Percentiles rank a stretch among this genome's conserved stretches.
phyloP scores from a whole-genome alignment of 2,329 filamentous ascomycete genomes.

The Xylaria sp. region DNA sequence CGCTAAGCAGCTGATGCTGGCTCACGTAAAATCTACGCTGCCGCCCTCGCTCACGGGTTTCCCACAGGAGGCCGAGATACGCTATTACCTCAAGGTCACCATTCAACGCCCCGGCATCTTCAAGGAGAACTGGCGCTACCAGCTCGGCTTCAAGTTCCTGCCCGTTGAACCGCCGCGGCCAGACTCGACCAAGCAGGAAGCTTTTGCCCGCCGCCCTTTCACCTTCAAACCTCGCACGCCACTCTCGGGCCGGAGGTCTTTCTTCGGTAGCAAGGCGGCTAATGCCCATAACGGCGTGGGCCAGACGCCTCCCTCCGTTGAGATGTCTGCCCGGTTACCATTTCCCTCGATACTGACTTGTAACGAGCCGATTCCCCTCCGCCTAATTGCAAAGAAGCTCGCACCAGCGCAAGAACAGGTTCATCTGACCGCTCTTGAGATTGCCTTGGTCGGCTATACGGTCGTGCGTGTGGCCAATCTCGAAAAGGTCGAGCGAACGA shows the following conservation, averaged over 20 bases:
- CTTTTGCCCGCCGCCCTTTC: conserved; percentile 81
- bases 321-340: conserved; percentile 81
- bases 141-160: conserved; percentile 82
- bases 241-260: conserved; percentile 59
- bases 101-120: conserved; percentile 88
- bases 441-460: conserved; percentile 84
- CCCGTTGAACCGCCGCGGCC: conserved; percentile 90
- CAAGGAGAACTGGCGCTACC: conserved; percentile 85
- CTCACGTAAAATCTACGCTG: conserved; percentile 85
- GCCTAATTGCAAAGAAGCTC: conserved; percentile 82
- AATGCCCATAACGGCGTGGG: conserved; percentile 45
- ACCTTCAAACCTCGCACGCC: conserved; percentile 61
- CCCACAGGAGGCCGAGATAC: conserved; percentile 86
- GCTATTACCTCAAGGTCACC: conserved; percentile 96
- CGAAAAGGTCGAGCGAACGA: conserved; percentile 73
- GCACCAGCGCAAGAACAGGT: conserved; percentile 75
- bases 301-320: conserved; percentile 74
- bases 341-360: conserved; percentile 90
- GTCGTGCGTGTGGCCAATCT: conserved; percentile 82
- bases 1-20: conserved; percentile 69
- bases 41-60: conserved; percentile 91
- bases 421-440: conserved; percentile 81
- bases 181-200: conserved; percentile 75
- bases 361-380: conserved; percentile 84
- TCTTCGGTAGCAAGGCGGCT: conserved; percentile 62